Evolutionary conservation across 805 yeast genomes (phyloP), one percentile per base, ranked within the genome.

Genomic region (Teunomyces atbi): DNA sequence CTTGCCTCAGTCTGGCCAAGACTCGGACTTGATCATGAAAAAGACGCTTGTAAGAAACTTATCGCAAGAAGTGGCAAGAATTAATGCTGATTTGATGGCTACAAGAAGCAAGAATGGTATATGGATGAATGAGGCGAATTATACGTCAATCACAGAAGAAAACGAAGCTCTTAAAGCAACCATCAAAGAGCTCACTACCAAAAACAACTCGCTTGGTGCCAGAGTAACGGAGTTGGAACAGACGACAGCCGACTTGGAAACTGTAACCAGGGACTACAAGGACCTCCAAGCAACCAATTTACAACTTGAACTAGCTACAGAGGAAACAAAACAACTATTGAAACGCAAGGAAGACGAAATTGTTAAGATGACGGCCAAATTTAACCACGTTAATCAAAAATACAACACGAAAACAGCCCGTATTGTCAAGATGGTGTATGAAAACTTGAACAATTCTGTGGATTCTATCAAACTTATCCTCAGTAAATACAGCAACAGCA

Each of bases 51-150:
- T 57, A 61, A 74, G 57, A 79, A 84, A 59, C 72, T 76, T 64
- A 68, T 78, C 58, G 57, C 73, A 53, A 78, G 85, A 66, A 73
- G 79, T 64, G 76, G 79, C 66, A 59, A 66, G 78, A 50, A 62
- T 84, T 29, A 76, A 81, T 52, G 71, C 73, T 32, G 94, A 87
- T 60, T 63, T 86, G 32, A 58, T 73, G 32, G 84, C 91, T 0
- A 75, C 89, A 0, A 73, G 84, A 50, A 66, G 69, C 7, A 83
- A 78, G 58, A 86, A 83, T 51, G 90, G 91, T 1, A 73, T 86
- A 19, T 83, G 71, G 56, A 64, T 87, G 75, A 81, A 82, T 55
- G 79, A 78, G 26, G 73, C 67, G 12, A 82, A 82, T 58, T 84
- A 84, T 55, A 51, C 59, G 16, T 51, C 52, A 18, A 49, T 67